Base-by-base conservation (phyloP, 768 basidiomycete genomes). In the Amanita thiersii region DNA sequence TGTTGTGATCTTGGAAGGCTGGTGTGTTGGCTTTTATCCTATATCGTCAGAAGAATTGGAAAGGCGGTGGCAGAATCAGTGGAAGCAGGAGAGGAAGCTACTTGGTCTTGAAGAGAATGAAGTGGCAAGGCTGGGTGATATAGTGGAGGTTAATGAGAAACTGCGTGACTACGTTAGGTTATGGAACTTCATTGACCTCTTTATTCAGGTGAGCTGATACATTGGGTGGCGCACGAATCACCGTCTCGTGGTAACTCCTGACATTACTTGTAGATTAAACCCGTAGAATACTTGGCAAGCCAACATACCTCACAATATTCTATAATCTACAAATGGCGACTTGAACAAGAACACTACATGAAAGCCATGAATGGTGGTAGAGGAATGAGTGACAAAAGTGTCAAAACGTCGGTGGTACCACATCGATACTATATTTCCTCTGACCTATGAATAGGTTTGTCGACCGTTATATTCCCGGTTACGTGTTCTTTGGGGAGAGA, bases 391-490 rank as follows among this genome's bases (percentile, higher is more conserved):
- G 91, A 94, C 52, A 77, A 72, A 4, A 66, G 59, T 17, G 72
- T 75, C 60, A 92, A 68, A 77, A 81, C 50, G 80, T 79, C 52
- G 54, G 65, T 71, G 70, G 48, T 33, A 59, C 55, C 38, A 31
- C 37, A 35, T n/a, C 18, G 42, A 26, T 32, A 18, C 32, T 10
- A 24, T 24, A 21, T 28, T 18, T n/a, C 24, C 30, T 40, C 32
- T 40, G 25, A 30, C 39, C 19, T 20, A 28, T 34, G 30, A 18
- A 25, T 53, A 89, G 86, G 25, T 94, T 94, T 55, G 79, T 93
- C 4, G 86, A 91, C 58, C 79, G 93, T 3, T 96, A 96, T 59
- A 91, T 97, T 50, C 92, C 92, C 1, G 88, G 86, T 2, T 97
- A 96, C 54, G 79, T 94, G 46, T 83, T 93, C 56, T 97, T 86